phyloP scores from a whole-genome alignment of 1,284 basidiomycete species.

The Ganoderma lucidum region DNA sequence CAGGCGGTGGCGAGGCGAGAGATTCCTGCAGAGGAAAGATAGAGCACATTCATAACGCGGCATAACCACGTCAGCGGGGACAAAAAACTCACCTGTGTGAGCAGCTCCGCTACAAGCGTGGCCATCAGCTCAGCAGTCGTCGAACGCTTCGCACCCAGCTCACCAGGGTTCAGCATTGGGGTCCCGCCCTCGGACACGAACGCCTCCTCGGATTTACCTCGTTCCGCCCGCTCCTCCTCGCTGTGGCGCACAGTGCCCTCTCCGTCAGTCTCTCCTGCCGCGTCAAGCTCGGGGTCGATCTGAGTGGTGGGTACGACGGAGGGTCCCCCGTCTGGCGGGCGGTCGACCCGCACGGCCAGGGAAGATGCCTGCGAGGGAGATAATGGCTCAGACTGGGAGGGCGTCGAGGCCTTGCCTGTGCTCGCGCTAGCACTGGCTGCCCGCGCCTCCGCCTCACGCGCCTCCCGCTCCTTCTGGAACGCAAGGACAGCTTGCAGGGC shows the following conservation, averaged over 20 bases:
- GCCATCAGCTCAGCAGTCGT: not conserved
- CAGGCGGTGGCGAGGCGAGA: slow-evolving; percentile 63
- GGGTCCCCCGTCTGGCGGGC: not conserved
- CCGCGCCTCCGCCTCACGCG: not conserved
- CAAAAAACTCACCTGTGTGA: slow-evolving; percentile 58
- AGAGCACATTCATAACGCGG: not conserved
- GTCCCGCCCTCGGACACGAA: slow-evolving; percentile 68
- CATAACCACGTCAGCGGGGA: not conserved
- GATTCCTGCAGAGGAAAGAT: slow-evolving; percentile 54
- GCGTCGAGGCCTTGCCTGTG: not conserved
- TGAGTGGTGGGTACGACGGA: slow-evolving; percentile 8
- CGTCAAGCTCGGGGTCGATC: slow-evolving; percentile 9
- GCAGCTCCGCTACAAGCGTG: slow-evolving; percentile 56
- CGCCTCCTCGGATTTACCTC: slow-evolving; percentile 46
- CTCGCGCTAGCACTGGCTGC: not conserved
- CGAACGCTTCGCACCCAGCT: slow-evolving; percentile 1
- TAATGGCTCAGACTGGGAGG: not conserved
- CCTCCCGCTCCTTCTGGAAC: slow-evolving; percentile 31
- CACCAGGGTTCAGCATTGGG: slow-evolving; percentile 73
- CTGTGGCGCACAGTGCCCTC: slow-evolving; percentile 12
- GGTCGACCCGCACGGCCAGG: slow-evolving; percentile 2
- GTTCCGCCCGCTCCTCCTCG: not conserved
- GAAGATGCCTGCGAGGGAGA: not conserved
- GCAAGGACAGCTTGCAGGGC: slow-evolving; percentile 39
- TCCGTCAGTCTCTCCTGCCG: slow-evolving; percentile 13